phyloP scores from a whole-genome alignment of 2,329 filamentous ascomycete species.

The Trichophaea hybrida region DNA sequence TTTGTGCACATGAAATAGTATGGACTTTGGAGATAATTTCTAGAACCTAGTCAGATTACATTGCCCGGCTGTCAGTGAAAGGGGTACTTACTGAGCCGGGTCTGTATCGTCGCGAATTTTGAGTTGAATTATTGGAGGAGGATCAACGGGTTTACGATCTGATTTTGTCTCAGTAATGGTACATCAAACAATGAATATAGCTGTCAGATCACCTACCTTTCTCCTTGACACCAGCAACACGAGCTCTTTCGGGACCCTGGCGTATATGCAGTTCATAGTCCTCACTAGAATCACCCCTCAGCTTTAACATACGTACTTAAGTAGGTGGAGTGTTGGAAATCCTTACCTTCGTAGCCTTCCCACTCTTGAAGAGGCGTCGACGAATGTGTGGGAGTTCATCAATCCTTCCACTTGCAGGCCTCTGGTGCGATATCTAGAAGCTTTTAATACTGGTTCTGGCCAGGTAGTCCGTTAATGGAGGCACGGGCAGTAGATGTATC shows the following conservation, averaged over 20 bases:
- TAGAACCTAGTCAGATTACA: conserved; percentile 26
- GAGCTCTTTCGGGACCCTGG: conserved; percentile 53
- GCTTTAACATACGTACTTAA: background rate
- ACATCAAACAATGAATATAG: conserved; percentile 10
- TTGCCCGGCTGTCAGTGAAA: conserved; percentile 9
- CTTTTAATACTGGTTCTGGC: background rate
- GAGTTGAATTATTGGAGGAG: conserved; percentile 70
- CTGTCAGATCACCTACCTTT: conserved; percentile 42
- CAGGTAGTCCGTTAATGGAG: background rate
- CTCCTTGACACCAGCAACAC: conserved; percentile 58
- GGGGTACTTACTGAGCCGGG: conserved; percentile 44
- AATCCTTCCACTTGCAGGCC: conserved; percentile 9
- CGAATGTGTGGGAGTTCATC: conserved; percentile 27
- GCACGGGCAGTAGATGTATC: background rate
- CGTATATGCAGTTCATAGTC: conserved; percentile 45
- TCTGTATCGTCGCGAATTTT: conserved; percentile 37
- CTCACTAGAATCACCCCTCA: conserved; percentile 33
- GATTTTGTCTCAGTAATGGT: conserved; percentile 16
- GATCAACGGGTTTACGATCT: conserved; percentile 79
- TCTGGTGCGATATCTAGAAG: background rate
- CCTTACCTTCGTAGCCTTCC: conserved; percentile 26
- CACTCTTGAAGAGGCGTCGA: conserved; percentile 28
- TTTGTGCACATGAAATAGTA: conserved; percentile 49
- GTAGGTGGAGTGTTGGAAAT: background rate
- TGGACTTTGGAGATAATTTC: conserved; percentile 49